Evolutionary conservation across 2,329 filamentous ascomycete species (phyloP).

Genomic region (Grosmannia penicillata): DNA sequence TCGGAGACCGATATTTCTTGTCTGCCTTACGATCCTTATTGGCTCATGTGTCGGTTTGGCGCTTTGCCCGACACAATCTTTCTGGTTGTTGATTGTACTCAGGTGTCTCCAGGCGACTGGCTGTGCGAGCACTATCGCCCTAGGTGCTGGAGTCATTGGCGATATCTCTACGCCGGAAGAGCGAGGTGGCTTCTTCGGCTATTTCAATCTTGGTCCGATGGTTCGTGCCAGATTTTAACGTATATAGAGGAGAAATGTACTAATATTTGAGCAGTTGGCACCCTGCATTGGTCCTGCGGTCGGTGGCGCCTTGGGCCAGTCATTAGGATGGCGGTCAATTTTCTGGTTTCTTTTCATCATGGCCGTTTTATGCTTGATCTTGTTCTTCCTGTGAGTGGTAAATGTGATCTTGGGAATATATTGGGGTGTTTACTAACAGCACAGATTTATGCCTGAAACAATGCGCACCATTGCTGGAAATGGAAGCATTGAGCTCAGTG

Average conservation of each 20-base stretch:
- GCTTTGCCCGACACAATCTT: constrained; percentile 16
- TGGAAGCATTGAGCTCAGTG: constrained; percentile 10
- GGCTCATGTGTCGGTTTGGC: constrained; percentile 19
- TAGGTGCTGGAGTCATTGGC: constrained; percentile 18
- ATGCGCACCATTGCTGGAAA: constrained; percentile 15
- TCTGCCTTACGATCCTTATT: constrained; percentile 17
- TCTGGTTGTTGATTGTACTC: constrained; percentile 19
- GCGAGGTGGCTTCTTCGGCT: constrained; percentile 18
- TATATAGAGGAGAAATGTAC: too few relatives aligned
- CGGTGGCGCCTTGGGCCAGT: constrained; percentile 12
- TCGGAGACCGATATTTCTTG: constrained; percentile 16
- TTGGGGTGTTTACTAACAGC: neutral
- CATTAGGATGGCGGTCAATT: constrained; percentile 8
- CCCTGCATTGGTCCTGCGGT: constrained; percentile 11
- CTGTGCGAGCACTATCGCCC: constrained; percentile 19
- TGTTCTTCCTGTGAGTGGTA: constrained; percentile 32
- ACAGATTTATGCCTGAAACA: constrained; percentile 17
- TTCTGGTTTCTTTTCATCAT: constrained; percentile 9
- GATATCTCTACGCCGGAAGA: constrained; percentile 18
- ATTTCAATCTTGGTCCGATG: constrained; percentile 20
- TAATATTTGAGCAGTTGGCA: constrained; percentile 1
- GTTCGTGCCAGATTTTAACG: neutral
- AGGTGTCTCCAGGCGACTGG: constrained; percentile 17
- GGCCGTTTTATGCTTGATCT: constrained; percentile 4
- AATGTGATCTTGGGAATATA: neutral